Conservation (phyloP, 1,284 basidiomycete genomes). For the Ganoderma multipileum region DNA sequence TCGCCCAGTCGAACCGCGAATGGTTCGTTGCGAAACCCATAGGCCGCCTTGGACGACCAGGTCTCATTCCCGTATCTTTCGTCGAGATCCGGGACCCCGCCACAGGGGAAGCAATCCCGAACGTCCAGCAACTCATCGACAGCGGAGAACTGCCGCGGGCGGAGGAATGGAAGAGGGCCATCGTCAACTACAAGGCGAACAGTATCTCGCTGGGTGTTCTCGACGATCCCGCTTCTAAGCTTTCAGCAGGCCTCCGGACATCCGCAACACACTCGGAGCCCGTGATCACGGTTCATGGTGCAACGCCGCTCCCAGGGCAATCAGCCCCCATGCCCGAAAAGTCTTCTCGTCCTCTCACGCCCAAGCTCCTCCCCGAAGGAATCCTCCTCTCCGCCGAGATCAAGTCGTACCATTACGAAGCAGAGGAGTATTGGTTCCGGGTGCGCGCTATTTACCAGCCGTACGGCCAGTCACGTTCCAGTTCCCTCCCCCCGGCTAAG, state of each 20-base stretch:
- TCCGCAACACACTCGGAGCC: conserved; percentile 29
- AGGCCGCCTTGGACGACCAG: conserved; percentile 91
- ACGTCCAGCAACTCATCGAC: conserved; percentile 83
- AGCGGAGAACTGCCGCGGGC: conserved; percentile 90
- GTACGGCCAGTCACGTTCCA: conserved; percentile 63
- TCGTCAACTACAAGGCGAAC: conserved; percentile 95
- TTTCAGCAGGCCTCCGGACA: conserved; percentile 17
- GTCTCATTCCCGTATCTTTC: conserved; percentile 95
- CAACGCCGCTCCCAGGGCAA: conserved; percentile 38
- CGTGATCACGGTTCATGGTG: conserved; percentile 35
- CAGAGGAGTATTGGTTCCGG: conserved; percentile 97
- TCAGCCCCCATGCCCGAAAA: conserved; percentile 31
- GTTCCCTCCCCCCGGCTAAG: conserved; percentile 68
- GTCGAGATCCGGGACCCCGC: conserved; percentile 95
- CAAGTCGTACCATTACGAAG: conserved; percentile 96
- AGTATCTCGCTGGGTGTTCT: conserved; percentile 94
- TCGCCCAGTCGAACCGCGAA: conserved; percentile 90
- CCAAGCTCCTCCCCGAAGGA: conserved; percentile 75
- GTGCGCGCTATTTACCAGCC: conserved; percentile 90
- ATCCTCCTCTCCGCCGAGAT: conserved; percentile 90
- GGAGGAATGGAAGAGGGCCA: conserved; percentile 97
- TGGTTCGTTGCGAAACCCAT: conserved; percentile 97
- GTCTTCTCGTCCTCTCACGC: conserved; percentile 34
- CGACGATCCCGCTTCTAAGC: conserved; percentile 55
- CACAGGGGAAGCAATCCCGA: conserved; percentile 78